Base-by-base conservation (phyloP, 1,284 basidiomycete species). In the Cutaneotrichosporon sp. region DNA sequence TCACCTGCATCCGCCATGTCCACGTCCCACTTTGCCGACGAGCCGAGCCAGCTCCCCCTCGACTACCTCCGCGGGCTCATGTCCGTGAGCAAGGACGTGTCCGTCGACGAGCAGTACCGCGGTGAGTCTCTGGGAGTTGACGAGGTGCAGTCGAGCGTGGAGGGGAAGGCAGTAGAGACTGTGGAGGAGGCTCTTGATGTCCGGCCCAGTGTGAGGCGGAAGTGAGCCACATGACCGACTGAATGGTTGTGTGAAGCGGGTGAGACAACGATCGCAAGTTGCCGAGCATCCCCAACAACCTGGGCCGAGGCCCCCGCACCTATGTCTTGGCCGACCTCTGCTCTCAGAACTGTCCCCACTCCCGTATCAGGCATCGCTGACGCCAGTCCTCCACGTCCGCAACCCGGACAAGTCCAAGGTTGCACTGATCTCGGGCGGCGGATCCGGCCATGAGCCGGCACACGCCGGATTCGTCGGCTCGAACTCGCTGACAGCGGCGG, bases 361-460 rank as follows among this genome's bases (percentile, higher is more conserved):
- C 13, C 14, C 46, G 14, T 13, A 25, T 29, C 46, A 3, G 24
- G 14, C 31, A 22, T 4, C 11, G 62, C 62, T 64, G 18, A 64
- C 25, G 6, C 42, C 46, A 67, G 58, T 67, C 59, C 82, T 92
- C 33, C 86, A 87, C 71, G 78, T 86, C 46, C 79, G 84, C 16
- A 70, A 82, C 16, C 84, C 78, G 25, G 85, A 88, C 73, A 82
- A 80, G 56, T 84, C 84, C 36, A 87, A 87, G 72, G 93, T 95
- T 49, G 86, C 90, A 2, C 80, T 95, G 24, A 84, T 97, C 70
- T 93, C 89, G 66, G 93, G 93, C 25, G 93, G 94, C 25, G 93
- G 93, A 42, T 88, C 89, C 34, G 94, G 94, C 1, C 93, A 95
- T 76, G 93, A 95, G 73, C 93, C 93, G 25, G 85, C 91, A 20